Evolutionary conservation across 257 asterid genomes (phyloP).

Genomic region (Solanum chmielewskii): DNA sequence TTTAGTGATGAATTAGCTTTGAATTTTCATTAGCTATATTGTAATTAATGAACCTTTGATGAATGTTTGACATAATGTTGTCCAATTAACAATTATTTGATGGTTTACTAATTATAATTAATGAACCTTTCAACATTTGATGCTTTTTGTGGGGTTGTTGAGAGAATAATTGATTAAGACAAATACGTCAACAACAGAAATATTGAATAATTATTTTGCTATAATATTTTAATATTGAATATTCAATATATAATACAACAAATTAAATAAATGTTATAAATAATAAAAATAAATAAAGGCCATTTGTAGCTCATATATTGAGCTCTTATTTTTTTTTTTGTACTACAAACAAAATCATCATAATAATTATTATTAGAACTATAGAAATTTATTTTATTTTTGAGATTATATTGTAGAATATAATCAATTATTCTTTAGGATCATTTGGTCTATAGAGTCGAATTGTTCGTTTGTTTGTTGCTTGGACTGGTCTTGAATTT

Average conservation of each 20-base stretch:
- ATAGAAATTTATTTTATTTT: not conserved
- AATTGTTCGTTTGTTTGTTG: constrained; percentile 21
- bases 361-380: not conserved
- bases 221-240: not conserved
- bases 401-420: not conserved
- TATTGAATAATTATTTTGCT: not conserved
- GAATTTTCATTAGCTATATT: not conserved
- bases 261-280: not conserved
- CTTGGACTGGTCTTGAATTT: constrained; percentile 60
- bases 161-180: not conserved
- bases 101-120: not conserved
- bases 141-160: not conserved
- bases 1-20: too few species aligned
- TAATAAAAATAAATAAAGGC: not conserved
- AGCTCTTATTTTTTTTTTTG: not conserved
- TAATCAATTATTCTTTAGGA: not conserved
- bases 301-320: not conserved
- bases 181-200: not conserved
- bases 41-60: not conserved
- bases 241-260: not conserved
- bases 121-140: not conserved
- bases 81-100: not conserved
- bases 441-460: constrained; percentile 28
- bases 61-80: not conserved
- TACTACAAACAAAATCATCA: not conserved